These are phyloP conservation scores for Tuber umbilicatum DNA, from an alignment of 495 filamentous ascomycete species.

Conservation along the genomic window DNA sequence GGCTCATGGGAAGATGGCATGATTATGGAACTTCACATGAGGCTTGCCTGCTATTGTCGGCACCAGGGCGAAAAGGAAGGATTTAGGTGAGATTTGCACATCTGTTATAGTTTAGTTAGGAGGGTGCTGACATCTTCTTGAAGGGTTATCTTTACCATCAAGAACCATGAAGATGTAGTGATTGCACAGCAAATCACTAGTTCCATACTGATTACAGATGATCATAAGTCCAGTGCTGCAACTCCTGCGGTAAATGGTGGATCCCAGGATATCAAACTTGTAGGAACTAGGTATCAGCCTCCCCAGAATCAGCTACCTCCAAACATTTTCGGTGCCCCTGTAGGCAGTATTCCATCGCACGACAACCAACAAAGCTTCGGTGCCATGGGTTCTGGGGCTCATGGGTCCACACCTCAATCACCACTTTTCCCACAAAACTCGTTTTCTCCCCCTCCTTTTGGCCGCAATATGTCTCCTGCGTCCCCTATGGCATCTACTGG, in stretches of 20 bases:
- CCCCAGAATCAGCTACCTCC: constrained; percentile 9
- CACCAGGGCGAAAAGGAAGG: constrained; percentile 88
- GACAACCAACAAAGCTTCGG: constrained; percentile 25
- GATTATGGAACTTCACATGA: constrained; percentile 78
- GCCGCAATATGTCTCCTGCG: constrained; percentile 11
- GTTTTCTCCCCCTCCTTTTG: constrained; percentile 14
- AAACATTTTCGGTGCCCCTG: constrained; percentile 18
- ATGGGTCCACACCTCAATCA: constrained; percentile 11
- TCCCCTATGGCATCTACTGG: constrained; percentile 20
- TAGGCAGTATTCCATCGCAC: not conserved
- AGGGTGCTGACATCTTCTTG: constrained; percentile 17
- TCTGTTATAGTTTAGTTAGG: not conserved
- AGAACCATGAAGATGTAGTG: constrained; percentile 64
- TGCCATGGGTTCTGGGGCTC: constrained; percentile 8
- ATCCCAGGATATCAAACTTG: constrained; percentile 37
- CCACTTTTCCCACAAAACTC: constrained; percentile 7
- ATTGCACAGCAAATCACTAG: constrained; percentile 78
- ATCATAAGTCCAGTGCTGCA: constrained; percentile 72
- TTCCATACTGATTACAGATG: constrained; percentile 91
- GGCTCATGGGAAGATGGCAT: constrained; percentile 49
- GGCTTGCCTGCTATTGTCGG: constrained; percentile 95
- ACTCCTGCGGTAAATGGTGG: constrained; percentile 27
- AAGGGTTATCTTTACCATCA: constrained; percentile 85
- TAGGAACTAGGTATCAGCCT: constrained; percentile 26
- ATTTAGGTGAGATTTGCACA: constrained; percentile 55